Evolutionary conservation across 495 filamentous ascomycete species (phyloP), one percentile per base, ranked within the genome.

Genomic region (Hypomontagnella monticulosa): DNA sequence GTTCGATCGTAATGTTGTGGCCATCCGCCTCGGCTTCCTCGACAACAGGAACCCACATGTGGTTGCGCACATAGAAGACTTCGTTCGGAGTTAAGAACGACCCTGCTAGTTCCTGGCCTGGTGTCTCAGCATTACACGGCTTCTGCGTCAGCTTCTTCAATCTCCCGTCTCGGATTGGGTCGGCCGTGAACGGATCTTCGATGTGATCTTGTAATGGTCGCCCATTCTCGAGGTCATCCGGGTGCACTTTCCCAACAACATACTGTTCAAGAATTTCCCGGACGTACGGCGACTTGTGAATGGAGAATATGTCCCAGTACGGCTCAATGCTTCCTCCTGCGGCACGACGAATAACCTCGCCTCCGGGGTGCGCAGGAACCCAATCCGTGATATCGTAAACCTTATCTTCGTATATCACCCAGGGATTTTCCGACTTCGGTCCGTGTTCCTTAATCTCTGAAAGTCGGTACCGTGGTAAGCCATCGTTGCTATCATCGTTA

Each of bases 291-390:
- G 80, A 71, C 67, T 87, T 83, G 69, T 88, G 85, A 44, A 88
- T 87, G 40, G 78, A 78, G 49, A 88, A 87, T 43, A 88, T 87
- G 34, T 87, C 75, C 85, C 85, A 88, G 71, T 87, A 88, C 0
- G 82, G 85, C 43, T 88, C 85, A 20, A 87, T 78, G 51, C 75
- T 77, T 37, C 79, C 82, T 15, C 85, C 85, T 1, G 79, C 83
- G 2, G 85, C 85, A 12, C 83, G 79, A 10, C 87, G 75, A 55
- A 88, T 88, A 2, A 88, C 82, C 42, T 85, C 82, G 3, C 85
- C 85, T 16, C 85, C 85, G 0, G 85, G 85, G 61, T 88, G 85
- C n/a, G 76, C 82, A 3, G 75, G 70, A 1, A 88, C 64, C 82
- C 83, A 88, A 23, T 84, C 79, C 8, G 84, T 87, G 43, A 88